Base-by-base conservation (phyloP, 345 rosid genomes). In the Carallia brachiata region DNA sequence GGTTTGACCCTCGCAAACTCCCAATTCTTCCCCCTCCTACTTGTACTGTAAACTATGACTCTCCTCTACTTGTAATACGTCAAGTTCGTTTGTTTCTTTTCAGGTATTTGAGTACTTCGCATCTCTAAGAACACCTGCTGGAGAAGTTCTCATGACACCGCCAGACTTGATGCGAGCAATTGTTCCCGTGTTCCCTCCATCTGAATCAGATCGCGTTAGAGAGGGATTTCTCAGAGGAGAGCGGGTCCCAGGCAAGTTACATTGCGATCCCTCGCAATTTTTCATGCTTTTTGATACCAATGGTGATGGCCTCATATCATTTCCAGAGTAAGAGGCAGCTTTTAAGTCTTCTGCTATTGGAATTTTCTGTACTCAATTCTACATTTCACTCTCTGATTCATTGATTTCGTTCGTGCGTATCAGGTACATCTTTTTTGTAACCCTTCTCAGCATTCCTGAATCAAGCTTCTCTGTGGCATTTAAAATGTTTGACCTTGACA, bases 211-310 rank as follows among this genome's bases (percentile, higher is more conserved):
- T 48, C 79, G 75, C 1, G 72, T 76, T 7, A 61, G 79, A 55
- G 71, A 76, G 27, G 79, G 79, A 28, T 76, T 61, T 47, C 63
- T 76, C 8, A 60, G 75, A 55, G 79, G 79, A 15, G 79, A 76
- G 47, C 65, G 54, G 18, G 36, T 48, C 59, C 79, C 71, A 6
- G 61, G 72, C 31, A 58, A 71, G 48, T 62, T 76, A 4, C 75
- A 70, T 5, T 70, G 75, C 19, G 68, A 59, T 8, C 79, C 79
- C 23, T 76, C 75, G 16, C 56, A 66, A 36, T 66, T 71, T 37
- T 71, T 76, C 71, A 76, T 76, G 79, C 79, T 76, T 28, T 76
- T 76, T 34, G 75, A 76, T 27, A 76, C 75, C 48, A 66, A 76
- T 37, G 23, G 56, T 37, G 75, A 71, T 47, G 79, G 79, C 9